Percentiles rank a stretch among this genome's conserved stretches.
phyloP scores from a whole-genome alignment of 1,284 basidiomycete species.

The Stygiomarasmius scandens region DNA sequence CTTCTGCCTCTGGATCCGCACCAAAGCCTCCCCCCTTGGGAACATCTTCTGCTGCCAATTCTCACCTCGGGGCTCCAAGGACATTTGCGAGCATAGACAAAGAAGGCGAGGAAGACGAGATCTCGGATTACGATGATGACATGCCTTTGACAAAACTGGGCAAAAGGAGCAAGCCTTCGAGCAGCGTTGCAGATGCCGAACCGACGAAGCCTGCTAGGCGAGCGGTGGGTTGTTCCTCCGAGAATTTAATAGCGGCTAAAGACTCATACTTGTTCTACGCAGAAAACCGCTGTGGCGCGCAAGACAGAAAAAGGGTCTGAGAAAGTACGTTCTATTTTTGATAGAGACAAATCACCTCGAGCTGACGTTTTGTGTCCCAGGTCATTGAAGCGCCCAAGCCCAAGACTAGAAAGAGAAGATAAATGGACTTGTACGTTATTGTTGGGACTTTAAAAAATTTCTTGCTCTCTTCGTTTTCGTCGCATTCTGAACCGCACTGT shows the following conservation, averaged over 20 bases:
- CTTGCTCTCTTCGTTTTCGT: no score
- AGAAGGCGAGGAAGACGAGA: constrained; percentile 11
- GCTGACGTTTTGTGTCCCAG: no score
- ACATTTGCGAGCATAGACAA: constrained; percentile 15
- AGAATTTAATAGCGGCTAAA: background rate
- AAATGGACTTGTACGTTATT: no score
- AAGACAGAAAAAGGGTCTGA: background rate
- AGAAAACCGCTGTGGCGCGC: background rate
- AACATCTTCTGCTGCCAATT: background rate
- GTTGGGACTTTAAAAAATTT: no score
- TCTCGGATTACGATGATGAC: constrained; percentile 16
- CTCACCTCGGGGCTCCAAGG: background rate
- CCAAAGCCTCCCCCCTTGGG: background rate
- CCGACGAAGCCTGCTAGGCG: constrained; percentile 1
- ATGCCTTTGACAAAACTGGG: constrained; percentile 1
- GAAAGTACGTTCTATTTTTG: background rate
- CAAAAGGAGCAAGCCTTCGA: constrained; percentile 2
- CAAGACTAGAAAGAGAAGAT: no score
- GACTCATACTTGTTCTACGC: background rate
- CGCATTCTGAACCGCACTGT: no score
- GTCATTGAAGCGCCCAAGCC: no score
- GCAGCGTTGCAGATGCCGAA: background rate
- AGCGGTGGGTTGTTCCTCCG: background rate
- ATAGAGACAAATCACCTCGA: no score
- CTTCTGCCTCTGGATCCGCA: background rate